Conservation (phyloP, 768 basidiomycete species). For the Melanogaster broomeanus region DNA sequence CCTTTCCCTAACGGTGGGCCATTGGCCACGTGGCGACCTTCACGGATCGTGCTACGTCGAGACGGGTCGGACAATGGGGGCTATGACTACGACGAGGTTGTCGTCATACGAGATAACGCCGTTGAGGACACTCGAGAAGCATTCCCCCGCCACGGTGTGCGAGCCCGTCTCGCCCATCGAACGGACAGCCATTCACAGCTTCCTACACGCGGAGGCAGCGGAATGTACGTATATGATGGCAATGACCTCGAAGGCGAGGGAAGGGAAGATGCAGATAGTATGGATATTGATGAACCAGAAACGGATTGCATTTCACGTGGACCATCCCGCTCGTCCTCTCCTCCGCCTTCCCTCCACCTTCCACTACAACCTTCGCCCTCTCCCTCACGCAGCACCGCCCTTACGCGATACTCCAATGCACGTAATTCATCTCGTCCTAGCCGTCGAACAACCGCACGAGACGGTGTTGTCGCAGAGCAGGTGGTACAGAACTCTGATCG, state of each 20-base stretch:
- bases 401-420: conserved; percentile 17
- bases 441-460: conserved; percentile 18
- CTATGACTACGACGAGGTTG: conserved; percentile 44
- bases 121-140: conserved; percentile 60
- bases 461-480: conserved; percentile 11
- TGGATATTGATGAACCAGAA: conserved; percentile 52
- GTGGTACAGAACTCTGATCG: conserved; percentile 26
- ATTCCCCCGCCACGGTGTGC: conserved; percentile 50
- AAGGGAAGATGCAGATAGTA: conserved; percentile 41
- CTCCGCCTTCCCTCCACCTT: conserved; percentile 39
- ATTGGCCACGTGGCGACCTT: conserved; percentile 19
- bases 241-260: conserved; percentile 27
- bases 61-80: conserved; percentile 35
- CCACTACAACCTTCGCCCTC: conserved; percentile 27
- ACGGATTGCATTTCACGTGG: conserved; percentile 56
- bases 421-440: conserved; percentile 17
- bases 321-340: conserved; percentile 50
- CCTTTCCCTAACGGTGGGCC: conserved; percentile 11
- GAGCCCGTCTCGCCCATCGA: conserved; percentile 33
- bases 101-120: conserved; percentile 55
- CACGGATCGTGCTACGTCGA: conserved; percentile 17
- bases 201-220: conserved; percentile 12
- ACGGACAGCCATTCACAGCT: conserved; percentile 25
- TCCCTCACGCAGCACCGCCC: conserved; percentile 17
- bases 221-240: conserved; percentile 13